Evolutionary conservation across 2,329 filamentous ascomycete genomes (phyloP).

Genomic region (Penicillium sp.): DNA sequence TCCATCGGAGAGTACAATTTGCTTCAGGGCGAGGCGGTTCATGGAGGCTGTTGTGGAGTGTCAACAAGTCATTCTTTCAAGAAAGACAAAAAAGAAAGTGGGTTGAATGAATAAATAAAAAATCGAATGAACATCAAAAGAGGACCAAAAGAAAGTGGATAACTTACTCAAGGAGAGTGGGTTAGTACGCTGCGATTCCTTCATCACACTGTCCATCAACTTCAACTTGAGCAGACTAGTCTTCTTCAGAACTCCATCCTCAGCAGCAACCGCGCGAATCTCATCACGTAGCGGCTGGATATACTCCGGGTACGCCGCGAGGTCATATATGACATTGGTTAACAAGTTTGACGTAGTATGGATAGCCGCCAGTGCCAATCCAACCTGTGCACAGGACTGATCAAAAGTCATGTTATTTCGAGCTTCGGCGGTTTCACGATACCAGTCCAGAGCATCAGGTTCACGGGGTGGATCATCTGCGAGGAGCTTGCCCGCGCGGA

Average conservation of each 20-base stretch:
- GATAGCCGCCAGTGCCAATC: constrained; percentile 34
- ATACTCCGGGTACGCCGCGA: constrained; percentile 54
- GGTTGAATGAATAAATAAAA: not conserved
- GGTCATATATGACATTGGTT: constrained; percentile 55
- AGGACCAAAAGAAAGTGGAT: not conserved
- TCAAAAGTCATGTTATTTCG: constrained; percentile 15
- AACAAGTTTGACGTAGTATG: constrained; percentile 37
- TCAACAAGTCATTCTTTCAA: not conserved
- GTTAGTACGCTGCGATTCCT: constrained; percentile 35
- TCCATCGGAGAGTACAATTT: constrained; percentile 32
- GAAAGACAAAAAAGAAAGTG: too few relatives aligned
- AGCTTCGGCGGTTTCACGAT: constrained; percentile 18
- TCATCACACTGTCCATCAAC: constrained; percentile 38
- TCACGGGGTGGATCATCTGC: constrained; percentile 18
- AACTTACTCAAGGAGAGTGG: constrained; percentile 29
- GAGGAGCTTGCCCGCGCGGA: constrained; percentile 21
- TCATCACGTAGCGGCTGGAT: constrained; percentile 55
- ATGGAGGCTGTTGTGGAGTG: constrained; percentile 23
- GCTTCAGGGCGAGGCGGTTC: constrained; percentile 25
- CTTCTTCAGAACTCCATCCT: constrained; percentile 41
- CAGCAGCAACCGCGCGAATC: constrained; percentile 44
- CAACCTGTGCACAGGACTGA: constrained; percentile 24
- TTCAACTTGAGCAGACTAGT: constrained; percentile 36
- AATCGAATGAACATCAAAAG: not conserved
- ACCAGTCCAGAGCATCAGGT: constrained; percentile 33